A percentile compares a stretch with the other conserved stretches of the same genome.
Conservation (phyloP, 345 rosid genomes). For the Tarenaya hassleriana region DNA sequence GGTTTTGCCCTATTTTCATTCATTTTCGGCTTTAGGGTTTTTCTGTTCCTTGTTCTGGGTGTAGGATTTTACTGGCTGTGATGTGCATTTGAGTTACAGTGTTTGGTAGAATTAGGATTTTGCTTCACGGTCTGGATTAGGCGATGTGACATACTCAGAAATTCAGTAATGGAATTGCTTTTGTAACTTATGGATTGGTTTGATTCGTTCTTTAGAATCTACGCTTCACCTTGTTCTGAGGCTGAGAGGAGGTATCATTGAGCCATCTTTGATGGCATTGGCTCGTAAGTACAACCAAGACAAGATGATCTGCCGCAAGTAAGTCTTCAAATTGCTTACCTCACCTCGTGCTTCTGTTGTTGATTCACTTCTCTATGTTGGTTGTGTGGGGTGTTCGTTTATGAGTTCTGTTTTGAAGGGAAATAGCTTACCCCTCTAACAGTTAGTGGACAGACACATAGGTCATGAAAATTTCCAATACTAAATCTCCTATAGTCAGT, state of each 20-base stretch:
- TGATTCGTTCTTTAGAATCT: conserved; percentile 35
- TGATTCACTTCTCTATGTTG: not conserved
- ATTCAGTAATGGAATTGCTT: too few species aligned
- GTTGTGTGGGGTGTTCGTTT: too few species aligned
- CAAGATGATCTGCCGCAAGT: conserved; percentile 80
- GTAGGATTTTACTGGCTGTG: too few species aligned
- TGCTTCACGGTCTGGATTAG: too few species aligned
- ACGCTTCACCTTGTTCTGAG: conserved; percentile 67
- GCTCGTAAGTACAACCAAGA: too few species aligned
- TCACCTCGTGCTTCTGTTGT: not conserved
- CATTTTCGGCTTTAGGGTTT: not conserved
- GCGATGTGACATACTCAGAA: too few species aligned
- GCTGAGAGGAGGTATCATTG: conserved; percentile 74
- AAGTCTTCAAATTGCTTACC: conserved; percentile 19
- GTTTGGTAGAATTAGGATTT: not conserved
- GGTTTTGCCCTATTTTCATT: conserved; percentile 18
- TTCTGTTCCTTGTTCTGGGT: not conserved
- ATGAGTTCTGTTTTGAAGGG: not conserved
- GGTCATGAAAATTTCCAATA: not conserved
- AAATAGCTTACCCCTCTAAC: not conserved
- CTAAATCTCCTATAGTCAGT: not conserved
- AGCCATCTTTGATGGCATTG: conserved; percentile 69
- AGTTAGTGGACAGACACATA: not conserved
- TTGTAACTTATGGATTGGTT: not conserved
- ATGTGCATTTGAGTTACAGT: not conserved